Base-by-base conservation (phyloP, 176 grass and related monocot species). In the Bothriochloa decipiens region DNA sequence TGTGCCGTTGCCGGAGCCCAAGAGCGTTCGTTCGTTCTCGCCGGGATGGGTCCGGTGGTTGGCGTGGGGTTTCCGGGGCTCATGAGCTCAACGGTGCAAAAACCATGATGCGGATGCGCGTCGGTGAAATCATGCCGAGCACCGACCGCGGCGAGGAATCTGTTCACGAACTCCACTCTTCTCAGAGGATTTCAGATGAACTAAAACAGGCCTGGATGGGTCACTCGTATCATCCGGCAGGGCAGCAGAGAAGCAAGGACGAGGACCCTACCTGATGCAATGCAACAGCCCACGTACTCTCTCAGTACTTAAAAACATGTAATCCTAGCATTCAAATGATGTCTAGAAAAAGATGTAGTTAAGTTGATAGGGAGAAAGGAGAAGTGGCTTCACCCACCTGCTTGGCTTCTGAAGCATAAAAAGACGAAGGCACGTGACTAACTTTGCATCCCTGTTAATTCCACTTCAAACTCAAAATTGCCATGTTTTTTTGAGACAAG, bases 81-180 rank as follows among this genome's bases (percentile, higher is more conserved):
- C 65, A 70, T 81, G 79, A 13, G 33, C 79, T 25, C 66, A 28
- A 81, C 65, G 71, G 71, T 74, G 71, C 71, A 46, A 32, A 32
- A 3, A 15, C 43, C 71, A 74, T 50, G 71, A 74, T 74, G 13
- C 43, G 28, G 39, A 40, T 8, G 12, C 70, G 27, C 66, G 66
- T 68, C 78, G 78, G 64, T 37, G 64, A 47, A 35, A 50, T 67
- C 45, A 49, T 67, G 12, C 64, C 63, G 7, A 14, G 41, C 18
- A 28, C 64, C 28, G 20, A 66, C 62, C 8, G 36, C 58, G 2
- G 46, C 46, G 27, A 29, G 3, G 16, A 53, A 53, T 75, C 17
- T 75, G 47, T 49, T 73, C 8, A 15, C 27, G 3, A 75, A 33
- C 46, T 15, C 11, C 26, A 1, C 39, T 7, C 50, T 74, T 49